Evolutionary conservation across 768 basidiomycete species (phyloP).

Genomic region (Leccinum disarticulatum): DNA sequence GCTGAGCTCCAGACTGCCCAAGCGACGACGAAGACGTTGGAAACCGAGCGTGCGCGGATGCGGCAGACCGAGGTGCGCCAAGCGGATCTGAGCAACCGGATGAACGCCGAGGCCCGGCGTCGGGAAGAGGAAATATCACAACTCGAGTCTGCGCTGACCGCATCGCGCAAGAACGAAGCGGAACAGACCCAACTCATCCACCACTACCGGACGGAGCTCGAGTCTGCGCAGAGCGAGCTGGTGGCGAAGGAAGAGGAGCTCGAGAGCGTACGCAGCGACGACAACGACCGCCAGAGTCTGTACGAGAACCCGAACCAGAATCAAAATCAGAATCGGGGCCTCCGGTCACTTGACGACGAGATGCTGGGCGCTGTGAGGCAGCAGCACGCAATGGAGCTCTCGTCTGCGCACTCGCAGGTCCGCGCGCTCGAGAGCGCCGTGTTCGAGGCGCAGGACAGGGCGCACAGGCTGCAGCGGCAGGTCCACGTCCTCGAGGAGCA

Average conservation of each 20-base stretch:
- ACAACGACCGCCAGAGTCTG: slow-evolving; percentile 2
- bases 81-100: slow-evolving; percentile 57
- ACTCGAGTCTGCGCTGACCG: slow-evolving; percentile 53
- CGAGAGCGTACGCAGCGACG: slow-evolving; percentile 46
- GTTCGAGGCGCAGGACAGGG: slow-evolving; percentile 70
- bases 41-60: slow-evolving; percentile 60
- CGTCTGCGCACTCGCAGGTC: slow-evolving; percentile 75
- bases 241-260: slow-evolving; percentile 65
- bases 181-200: slow-evolving; percentile 66
- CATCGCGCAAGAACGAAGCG: slow-evolving; percentile 45
- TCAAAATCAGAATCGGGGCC: slow-evolving; percentile 5
- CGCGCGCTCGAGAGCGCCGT: slow-evolving; percentile 70
- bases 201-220: slow-evolving; percentile 67
- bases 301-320: no score
- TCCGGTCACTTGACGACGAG: slow-evolving; percentile 70
- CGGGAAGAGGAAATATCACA: slow-evolving; percentile 57
- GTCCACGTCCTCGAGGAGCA: slow-evolving; percentile 66
- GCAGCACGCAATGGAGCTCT: slow-evolving; percentile 79
- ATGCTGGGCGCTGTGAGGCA: slow-evolving; percentile 67
- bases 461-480: slow-evolving; percentile 69
- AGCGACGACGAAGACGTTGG: slow-evolving; percentile 55
- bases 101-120: slow-evolving; percentile 43
- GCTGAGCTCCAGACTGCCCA: slow-evolving; percentile 56
- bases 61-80: slow-evolving; percentile 56
- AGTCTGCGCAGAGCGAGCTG: slow-evolving; percentile 64